Base-by-base conservation (phyloP, 176 grass and related monocot genomes). In the Neostapfia colusana region DNA sequence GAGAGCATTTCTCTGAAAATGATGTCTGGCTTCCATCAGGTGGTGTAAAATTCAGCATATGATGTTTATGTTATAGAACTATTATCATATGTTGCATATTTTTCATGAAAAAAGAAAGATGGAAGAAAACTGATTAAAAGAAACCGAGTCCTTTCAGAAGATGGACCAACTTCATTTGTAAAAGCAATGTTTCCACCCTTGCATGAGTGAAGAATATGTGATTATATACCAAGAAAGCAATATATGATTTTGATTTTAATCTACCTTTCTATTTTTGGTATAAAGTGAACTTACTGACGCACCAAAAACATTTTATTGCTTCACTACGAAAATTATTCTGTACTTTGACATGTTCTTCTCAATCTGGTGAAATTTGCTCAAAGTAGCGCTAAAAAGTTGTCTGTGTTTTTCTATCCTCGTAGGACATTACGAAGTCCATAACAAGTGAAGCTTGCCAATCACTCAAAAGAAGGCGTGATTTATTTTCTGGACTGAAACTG, bases 1-100 rank as follows among this genome's bases (percentile, higher is more conserved):
- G 89, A 94, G 76, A 98, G 73, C 46, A 69, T 83, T 69, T 92
- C 95, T 71, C 65, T 98, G 73, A 98, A 98, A 94, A 90, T 98
- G 91, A 88, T 98, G 87, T 98, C 95, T 17, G 91, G 91, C 49
- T 94, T 88, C 73, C 87, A 98, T 88, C 81, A 98, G 95, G 95
- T 98, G 57, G 84, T 83, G 82, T 64, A 85, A 63, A 71, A 67
- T 66, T 46, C 75, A 23, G 50, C 56, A 77, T 78, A 55, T 80
- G 49, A 67, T 90, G 31, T 83, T 73, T 63, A 79, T 74, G 14
- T 79, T 20, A 63, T 62, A 69, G 37, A 42, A 69, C 25, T 61
- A 51, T 69, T 73, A 62, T 46, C 20, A 42, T 44, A 63, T 11
- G 13, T n/a, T 83, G 8, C 40, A 26, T 43, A 69, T 26, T 67